These are phyloP conservation scores for Magnolia kwangsiensis DNA, from an alignment of 164 flowering plant genomes.

Conservation along the genomic window DNA sequence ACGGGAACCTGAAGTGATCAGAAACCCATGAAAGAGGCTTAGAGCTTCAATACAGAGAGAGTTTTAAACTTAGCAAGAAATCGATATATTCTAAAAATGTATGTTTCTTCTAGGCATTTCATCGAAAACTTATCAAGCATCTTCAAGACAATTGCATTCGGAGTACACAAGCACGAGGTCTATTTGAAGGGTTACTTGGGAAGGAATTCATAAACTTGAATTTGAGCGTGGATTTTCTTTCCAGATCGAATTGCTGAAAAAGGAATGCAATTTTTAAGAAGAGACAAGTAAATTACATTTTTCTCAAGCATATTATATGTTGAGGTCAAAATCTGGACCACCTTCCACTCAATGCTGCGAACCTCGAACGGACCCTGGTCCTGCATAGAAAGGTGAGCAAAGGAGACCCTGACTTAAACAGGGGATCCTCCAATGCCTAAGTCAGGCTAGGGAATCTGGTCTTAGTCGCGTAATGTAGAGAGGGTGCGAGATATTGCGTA, in stretches of 20 bases:
- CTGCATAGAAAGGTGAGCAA: too few relatives aligned
- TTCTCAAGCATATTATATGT: slow-evolving; percentile 13
- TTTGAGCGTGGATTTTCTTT: slow-evolving; percentile 42
- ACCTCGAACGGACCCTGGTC: too few relatives aligned
- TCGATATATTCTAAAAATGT: slow-evolving; percentile 59
- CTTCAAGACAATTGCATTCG: slow-evolving; percentile 23
- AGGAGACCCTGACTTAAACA: too few relatives aligned
- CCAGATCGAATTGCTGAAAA: slow-evolving; percentile 24
- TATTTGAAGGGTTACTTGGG: slow-evolving; percentile 42
- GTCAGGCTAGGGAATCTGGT: too few relatives aligned
- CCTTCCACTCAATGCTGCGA: too few relatives aligned
- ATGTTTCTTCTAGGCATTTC: slow-evolving; percentile 40
- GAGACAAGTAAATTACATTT: slow-evolving; percentile 17
- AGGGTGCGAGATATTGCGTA: too few relatives aligned
- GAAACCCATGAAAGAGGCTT: slow-evolving; percentile 24
- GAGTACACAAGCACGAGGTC: slow-evolving; percentile 45
- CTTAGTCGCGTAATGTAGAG: too few relatives aligned
- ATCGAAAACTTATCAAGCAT: slow-evolving; percentile 40
- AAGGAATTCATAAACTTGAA: slow-evolving; percentile 28
- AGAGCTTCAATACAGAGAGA: slow-evolving; percentile 26
- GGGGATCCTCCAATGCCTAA: too few relatives aligned
- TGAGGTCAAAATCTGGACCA: too few relatives aligned
- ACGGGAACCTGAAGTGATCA: slow-evolving; percentile 49
- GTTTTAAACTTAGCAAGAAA: slow-evolving; percentile 31
- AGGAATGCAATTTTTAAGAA: slow-evolving; percentile 28